These are phyloP conservation scores for Straminergon stramineum DNA, from an alignment of 225 moss, liverwort and hornwort species.

Conservation along the genomic window DNA sequence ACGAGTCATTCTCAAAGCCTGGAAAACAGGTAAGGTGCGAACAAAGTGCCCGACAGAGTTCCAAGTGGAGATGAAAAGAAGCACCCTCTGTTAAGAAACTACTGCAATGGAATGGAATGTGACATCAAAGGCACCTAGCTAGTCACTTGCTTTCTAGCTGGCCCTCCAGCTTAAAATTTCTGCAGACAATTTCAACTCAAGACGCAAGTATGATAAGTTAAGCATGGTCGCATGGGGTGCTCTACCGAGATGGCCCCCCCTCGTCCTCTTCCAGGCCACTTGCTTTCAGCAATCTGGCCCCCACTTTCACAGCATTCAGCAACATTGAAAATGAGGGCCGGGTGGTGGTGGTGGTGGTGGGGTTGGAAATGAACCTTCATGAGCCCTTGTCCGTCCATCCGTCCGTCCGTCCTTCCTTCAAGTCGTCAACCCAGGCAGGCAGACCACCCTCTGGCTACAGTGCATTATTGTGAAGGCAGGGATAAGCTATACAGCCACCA, in stretches of 20 bases:
- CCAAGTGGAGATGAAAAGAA: not conserved
- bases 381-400: not conserved
- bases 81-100: not conserved
- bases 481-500: not conserved
- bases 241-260: not conserved
- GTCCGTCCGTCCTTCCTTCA: no score
- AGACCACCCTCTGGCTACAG: not conserved
- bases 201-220: not conserved
- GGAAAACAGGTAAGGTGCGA: not conserved
- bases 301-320: not conserved
- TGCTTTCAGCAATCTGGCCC: not conserved
- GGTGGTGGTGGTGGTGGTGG: not conserved
- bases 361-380: not conserved
- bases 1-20: not conserved
- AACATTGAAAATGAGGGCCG: not conserved
- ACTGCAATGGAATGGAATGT: not conserved
- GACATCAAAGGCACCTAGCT: not conserved
- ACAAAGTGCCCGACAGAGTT: not conserved
- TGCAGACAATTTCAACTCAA: not conserved
- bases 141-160: not conserved
- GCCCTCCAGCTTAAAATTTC: no score
- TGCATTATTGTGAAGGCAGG: not conserved
- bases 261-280: not conserved
- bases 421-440: not conserved
- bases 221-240: not conserved